These are phyloP conservation scores for Aspergillus haitiensis DNA, from an alignment of 495 filamentous ascomycete species.

Conservation along the genomic window DNA sequence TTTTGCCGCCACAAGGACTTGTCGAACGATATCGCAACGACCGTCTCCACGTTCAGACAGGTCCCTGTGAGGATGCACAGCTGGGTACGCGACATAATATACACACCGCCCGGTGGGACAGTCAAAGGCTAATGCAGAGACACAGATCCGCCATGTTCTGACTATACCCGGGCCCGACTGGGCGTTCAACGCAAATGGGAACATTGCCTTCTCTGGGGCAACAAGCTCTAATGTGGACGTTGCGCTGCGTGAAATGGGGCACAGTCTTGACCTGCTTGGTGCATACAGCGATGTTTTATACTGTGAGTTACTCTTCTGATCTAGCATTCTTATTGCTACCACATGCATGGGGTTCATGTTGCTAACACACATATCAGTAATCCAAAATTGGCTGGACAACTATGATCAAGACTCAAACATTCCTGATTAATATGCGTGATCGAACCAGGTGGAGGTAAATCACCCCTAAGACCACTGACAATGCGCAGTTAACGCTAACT, in stretches of 20 bases:
- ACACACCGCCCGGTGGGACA: too few relatives aligned
- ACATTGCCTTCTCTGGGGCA: slow-evolving; percentile 14
- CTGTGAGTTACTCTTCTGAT: slow-evolving; percentile 3
- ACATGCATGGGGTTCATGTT: too few relatives aligned
- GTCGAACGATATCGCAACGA: not conserved
- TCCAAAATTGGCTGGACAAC: slow-evolving; percentile 6
- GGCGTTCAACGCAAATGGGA: slow-evolving; percentile 12
- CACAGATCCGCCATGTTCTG: slow-evolving; percentile 12
- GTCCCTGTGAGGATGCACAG: slow-evolving; percentile 4
- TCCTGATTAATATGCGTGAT: slow-evolving; percentile 13
- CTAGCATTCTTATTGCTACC: too few relatives aligned
- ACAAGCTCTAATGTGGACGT: slow-evolving; percentile 13
- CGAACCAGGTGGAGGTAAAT: slow-evolving; percentile 15
- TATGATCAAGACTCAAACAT: slow-evolving; percentile 11
- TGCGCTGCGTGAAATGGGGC: slow-evolving; percentile 6
- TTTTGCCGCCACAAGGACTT: slow-evolving; percentile 14
- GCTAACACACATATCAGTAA: slow-evolving; percentile 4
- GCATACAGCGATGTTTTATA: slow-evolving; percentile 4
- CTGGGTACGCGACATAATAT: too few relatives aligned
- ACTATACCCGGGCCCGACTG: slow-evolving; percentile 7
- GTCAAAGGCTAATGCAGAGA: too few relatives aligned
- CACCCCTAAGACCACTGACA: too few relatives aligned
- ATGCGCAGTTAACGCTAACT: too few relatives aligned
- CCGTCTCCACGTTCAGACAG: slow-evolving; percentile 4
- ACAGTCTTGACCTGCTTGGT: slow-evolving; percentile 5